These are phyloP conservation scores for Pythium aquatile DNA, from an alignment of 352 stramenopile species.

Conservation along the genomic window DNA sequence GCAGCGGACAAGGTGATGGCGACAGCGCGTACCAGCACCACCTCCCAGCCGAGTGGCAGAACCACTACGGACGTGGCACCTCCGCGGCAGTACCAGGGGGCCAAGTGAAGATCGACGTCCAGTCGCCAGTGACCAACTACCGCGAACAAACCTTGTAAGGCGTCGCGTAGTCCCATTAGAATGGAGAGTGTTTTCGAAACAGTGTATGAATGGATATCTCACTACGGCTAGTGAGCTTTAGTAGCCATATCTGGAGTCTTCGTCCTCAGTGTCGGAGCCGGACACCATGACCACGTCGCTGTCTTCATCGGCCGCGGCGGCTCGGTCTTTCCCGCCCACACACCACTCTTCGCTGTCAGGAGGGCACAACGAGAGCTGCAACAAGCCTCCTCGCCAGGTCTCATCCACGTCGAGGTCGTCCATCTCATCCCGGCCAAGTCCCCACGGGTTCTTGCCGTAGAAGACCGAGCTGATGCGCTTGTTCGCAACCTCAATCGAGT, in stretches of 20 bases:
- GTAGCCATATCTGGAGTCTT: background rate
- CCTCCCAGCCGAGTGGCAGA: conserved; percentile 22
- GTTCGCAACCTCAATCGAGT: conserved; percentile 15
- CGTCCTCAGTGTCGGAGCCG: conserved; percentile 14
- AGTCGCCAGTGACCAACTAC: conserved; percentile 21
- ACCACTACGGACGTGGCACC: conserved; percentile 12
- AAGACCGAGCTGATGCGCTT: conserved; percentile 11
- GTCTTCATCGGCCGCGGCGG: background rate
- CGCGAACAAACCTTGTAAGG: conserved; percentile 18
- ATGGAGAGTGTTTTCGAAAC: background rate
- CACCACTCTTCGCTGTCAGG: conserved; percentile 19
- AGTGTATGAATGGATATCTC: background rate
- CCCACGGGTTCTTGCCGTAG: conserved; percentile 23
- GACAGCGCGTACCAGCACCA: conserved; percentile 17
- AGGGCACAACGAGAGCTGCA: conserved; percentile 13
- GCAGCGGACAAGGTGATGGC: background rate
- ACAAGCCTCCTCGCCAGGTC: conserved; percentile 9
- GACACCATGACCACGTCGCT: conserved; percentile 20
- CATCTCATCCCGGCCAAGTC: conserved; percentile 11
- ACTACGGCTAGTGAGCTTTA: background rate
- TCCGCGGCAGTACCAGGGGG: background rate
- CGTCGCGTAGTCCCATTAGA: background rate
- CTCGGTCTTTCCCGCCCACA: conserved; percentile 10
- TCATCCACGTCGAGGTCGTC: conserved; percentile 18
- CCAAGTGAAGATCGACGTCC: conserved; percentile 20